Base-by-base conservation (phyloP, 805 yeast genomes). In the Debaryomyces maramus region DNA sequence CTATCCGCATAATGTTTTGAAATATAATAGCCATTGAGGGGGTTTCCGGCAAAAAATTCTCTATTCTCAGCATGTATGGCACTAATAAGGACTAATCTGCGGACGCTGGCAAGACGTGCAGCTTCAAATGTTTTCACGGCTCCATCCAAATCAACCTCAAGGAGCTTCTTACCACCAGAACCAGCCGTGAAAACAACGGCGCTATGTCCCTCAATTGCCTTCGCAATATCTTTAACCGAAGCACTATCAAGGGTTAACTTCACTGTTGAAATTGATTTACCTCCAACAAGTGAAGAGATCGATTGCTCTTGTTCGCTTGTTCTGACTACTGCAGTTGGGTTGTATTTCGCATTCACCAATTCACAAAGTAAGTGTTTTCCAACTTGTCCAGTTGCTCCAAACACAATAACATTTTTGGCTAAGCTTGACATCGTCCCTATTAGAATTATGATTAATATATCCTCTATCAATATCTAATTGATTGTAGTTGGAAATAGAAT, bases 351-450 rank as follows among this genome's bases (percentile, higher is more conserved):
- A 52, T 20, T 16, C 8, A 13, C 13, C 11, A 32, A 20, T 4
- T 32, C 20, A 15, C 10, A 9, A 11, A 32, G 16, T 6, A 32
- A n/a, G 13, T 19, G 14, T 17, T 32, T 32, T 17, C 80, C 87
- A n/a, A 81, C 70, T 43, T 72, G 72, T 27, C 86, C 85, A 54
- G 78, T 77, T 16, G 84, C 83, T 24, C 87, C 87, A 39, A 81
- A 58, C 14, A 81, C 54, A 23, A 48, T 38, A 8, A 47, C 29
- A 11, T 41, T 46, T n/a, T 22, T 22, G 9, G 11, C 26, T 22
- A 22, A 22, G 26, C 11, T 9, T 22, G 26, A 22, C 26, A 22
- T 22, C n/a, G n/a, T n/a, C n/a, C n/a, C n/a, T n/a, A n/a, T n/a
- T n/a, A n/a, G n/a, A n/a, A n/a, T n/a, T n/a, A n/a, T n/a, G n/a